Base-by-base conservation (phyloP, 2,329 filamentous ascomycete genomes). In the Drechslera avenae region DNA sequence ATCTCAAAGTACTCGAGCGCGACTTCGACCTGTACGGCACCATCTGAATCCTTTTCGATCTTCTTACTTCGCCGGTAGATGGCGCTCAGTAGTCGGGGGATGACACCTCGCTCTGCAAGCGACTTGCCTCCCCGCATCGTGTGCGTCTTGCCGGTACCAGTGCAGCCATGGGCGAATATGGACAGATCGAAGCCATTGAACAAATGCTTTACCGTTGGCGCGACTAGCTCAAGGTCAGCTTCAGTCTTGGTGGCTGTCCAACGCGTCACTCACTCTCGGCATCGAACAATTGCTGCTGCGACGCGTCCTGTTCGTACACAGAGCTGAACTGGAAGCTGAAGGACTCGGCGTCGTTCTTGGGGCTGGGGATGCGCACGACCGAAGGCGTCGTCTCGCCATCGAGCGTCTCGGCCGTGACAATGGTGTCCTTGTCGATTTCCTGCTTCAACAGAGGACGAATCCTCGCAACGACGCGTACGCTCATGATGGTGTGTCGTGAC, bases 261-360 rank as follows among this genome's bases (percentile, higher is more conserved):
- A 39, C 26, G 21, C 14, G 40, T 21, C 23, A 63, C 56, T 46
- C 80, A 91, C 91, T 90, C 84, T 97, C 93, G 31, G 87, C 84
- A 58, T 92, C 89, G 72, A 96, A 99, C 50, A 99, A 77, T 58
- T 89, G 83, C 74, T 96, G 90, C 73, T 99, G 93, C 7, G 89
- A 85, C 13, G 89, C 87, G 30, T 82, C 75, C 64, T 87, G 84
- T 67, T 90, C 90, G 74, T 96, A 97, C 47, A 97, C 93, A 62
- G 89, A 85, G 79, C 94, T 95, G 81, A 97, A 97, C 44, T 92
- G 85, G 73, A 97, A 99, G 46, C 89, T 91, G 75, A 92, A 97
- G 68, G 92, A 89, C 75, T 97, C 93, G 17, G 83, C 80, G 59
- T 90, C 89, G 68, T 97, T 97, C 78, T 94, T 96, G 0, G 93